Evolutionary conservation across 176 grass and related monocot species (phyloP).

Genomic region (Oryza glaberrima): DNA sequence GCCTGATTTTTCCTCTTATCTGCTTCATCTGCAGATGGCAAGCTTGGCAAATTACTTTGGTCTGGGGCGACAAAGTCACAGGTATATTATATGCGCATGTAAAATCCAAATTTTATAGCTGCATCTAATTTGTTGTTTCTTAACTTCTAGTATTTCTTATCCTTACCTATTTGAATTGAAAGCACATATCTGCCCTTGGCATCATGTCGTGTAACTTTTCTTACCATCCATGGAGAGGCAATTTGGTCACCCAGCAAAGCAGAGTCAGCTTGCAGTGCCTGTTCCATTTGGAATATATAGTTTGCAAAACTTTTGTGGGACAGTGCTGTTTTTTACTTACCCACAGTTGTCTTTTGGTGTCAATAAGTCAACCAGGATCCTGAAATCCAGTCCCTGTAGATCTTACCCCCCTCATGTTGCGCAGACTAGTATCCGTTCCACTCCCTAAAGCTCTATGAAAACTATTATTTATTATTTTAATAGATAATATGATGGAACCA

Average conservation of each 20-base stretch:
- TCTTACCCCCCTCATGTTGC: neutral
- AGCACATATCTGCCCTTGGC: neutral
- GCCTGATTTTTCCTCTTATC: constrained; percentile 23
- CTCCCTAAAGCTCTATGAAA: neutral
- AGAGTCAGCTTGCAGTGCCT: neutral
- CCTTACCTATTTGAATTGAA: constrained; percentile 4
- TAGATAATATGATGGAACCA: neutral
- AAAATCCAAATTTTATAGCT: constrained; percentile 13
- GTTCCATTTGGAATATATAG: neutral
- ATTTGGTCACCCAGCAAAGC: constrained; percentile 4
- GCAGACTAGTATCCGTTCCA: neutral
- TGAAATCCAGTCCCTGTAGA: neutral
- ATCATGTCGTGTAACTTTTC: constrained; percentile 13
- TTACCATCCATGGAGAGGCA: neutral
- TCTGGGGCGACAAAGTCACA: constrained; percentile 81
- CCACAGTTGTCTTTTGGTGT: neutral
- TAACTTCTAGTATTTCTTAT: neutral
- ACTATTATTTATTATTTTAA: constrained; percentile 24
- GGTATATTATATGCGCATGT: constrained; percentile 44
- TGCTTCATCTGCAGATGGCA: constrained; percentile 74
- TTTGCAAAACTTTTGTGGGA: neutral
- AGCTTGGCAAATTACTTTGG: constrained; percentile 93
- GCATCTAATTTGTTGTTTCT: constrained; percentile 28
- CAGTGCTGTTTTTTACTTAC: neutral
- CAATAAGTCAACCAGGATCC: neutral